Percentiles rank a stretch among this genome's conserved stretches.
phyloP scores from a whole-genome alignment of 805 yeast genomes.

The Cyberlindnera amylophila region DNA sequence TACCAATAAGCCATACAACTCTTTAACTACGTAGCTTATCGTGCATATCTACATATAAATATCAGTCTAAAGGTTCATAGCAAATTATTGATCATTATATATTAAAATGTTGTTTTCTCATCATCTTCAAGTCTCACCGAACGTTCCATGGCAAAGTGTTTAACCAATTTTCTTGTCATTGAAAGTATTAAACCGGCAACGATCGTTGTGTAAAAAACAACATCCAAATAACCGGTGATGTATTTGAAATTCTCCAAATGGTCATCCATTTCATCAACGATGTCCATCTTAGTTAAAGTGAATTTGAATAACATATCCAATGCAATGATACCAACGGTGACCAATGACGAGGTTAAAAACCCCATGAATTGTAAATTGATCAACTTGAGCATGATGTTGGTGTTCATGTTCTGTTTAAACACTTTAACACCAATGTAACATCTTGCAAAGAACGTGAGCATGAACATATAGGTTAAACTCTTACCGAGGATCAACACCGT shows the following conservation, averaged over 20 bases:
- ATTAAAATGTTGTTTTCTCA: constrained; percentile 1
- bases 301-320: constrained; percentile 13
- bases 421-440: constrained; percentile 21
- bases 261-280: constrained; percentile 9
- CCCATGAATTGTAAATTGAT: constrained; percentile 22
- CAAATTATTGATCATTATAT: too few species aligned
- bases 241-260: constrained; percentile 2
- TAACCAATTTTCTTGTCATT: constrained; percentile 7
- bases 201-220: constrained; percentile 14
- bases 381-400: constrained; percentile 19
- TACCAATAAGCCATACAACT: too few species aligned
- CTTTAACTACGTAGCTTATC: too few species aligned
- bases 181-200: constrained; percentile 14
- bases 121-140: constrained; percentile 3
- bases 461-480: constrained; percentile 15
- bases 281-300: constrained; percentile 11
- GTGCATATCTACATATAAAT: too few species aligned
- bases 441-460: constrained; percentile 19
- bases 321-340: constrained; percentile 12
- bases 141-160: background rate
- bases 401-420: constrained; percentile 13
- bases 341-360: constrained; percentile 15
- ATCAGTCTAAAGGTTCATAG: too few species aligned
- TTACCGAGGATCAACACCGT: constrained; percentile 16
- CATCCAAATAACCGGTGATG: constrained; percentile 10